These are phyloP conservation scores for Diaporthe sp. DNA, from an alignment of 2,329 filamentous ascomycete species.

Conservation along the genomic window DNA sequence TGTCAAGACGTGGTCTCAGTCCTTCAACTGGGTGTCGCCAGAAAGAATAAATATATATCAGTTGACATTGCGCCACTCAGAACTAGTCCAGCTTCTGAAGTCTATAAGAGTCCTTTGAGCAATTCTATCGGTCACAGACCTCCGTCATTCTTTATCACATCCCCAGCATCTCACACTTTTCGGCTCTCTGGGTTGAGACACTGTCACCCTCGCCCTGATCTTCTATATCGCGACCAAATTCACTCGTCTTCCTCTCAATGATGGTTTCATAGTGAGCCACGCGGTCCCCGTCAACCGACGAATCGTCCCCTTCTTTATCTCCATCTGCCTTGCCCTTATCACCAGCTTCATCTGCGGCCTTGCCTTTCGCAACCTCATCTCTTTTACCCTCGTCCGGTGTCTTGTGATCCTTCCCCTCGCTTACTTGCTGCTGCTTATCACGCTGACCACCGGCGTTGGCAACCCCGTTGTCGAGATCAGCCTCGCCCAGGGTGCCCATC, in stretches of 20 bases:
- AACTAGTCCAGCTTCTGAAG: neutral
- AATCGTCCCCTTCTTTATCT: constrained; percentile 16
- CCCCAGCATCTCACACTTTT: neutral
- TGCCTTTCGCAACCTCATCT: neutral
- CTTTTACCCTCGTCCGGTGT: neutral
- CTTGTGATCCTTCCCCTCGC: constrained; percentile 15
- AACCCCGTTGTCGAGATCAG: constrained; percentile 69
- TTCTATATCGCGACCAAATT: constrained; percentile 35
- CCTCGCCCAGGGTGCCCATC: constrained; percentile 68
- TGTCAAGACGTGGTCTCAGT: neutral
- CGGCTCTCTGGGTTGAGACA: neutral
- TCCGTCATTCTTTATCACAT: neutral
- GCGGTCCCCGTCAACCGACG: constrained; percentile 36
- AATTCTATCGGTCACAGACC: neutral
- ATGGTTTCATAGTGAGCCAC: constrained; percentile 43
- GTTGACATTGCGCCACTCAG: neutral
- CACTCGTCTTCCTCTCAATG: constrained; percentile 39
- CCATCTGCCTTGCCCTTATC: neutral
- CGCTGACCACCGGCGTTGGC: constrained; percentile 65
- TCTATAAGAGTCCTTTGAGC: neutral
- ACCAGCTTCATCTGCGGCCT: neutral
- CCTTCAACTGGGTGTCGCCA: neutral
- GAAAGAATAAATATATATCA: neutral
- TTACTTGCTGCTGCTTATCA: constrained; percentile 41
- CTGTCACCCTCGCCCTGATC: neutral